phyloP scores from a whole-genome alignment of 805 yeast genomes.

The Myxozyma neotropica region DNA sequence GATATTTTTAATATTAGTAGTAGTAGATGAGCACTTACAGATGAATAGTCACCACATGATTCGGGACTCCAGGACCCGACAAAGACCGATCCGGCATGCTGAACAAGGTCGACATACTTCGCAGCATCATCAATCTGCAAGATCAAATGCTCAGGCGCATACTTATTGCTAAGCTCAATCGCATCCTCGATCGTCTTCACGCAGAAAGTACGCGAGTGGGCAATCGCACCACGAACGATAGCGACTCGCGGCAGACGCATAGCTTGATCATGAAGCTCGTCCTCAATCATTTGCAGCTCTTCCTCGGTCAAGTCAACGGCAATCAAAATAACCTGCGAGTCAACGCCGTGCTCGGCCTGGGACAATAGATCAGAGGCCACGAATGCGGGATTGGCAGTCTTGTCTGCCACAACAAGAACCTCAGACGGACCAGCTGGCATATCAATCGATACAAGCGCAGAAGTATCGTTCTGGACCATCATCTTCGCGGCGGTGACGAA shows the following conservation, averaged over 20 bases:
- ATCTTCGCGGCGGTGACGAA: conserved; percentile 99
- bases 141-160: conserved; percentile 98
- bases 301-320: conserved; percentile 69
- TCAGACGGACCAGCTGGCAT: conserved; percentile 99
- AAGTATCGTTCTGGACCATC: conserved; percentile 93
- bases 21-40: conserved; percentile 10
- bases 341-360: conserved; percentile 99
- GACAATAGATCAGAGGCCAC: conserved; percentile 96
- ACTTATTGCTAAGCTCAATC: conserved; percentile 78
- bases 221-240: conserved; percentile 87
- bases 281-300: conserved; percentile 70
- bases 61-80: conserved; percentile 97
- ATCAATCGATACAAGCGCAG: conserved; percentile 93
- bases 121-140: conserved; percentile 83
- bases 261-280: conserved; percentile 85
- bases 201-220: conserved; percentile 80
- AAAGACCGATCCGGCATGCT: conserved; percentile 94
- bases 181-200: conserved; percentile 79
- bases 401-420: conserved; percentile 88
- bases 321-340: conserved; percentile 91
- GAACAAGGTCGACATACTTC: conserved; percentile 67
- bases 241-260: conserved; percentile 83
- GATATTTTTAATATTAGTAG: neutral
- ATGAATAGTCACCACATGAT: conserved; percentile 95
- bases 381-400: conserved; percentile 84